Percentiles rank a stretch among this genome's conserved stretches.
These are phyloP conservation scores for Colletotrichum tanaceti DNA, from an alignment of 2,329 filamentous ascomycete species.

Conservation along the genomic window DNA sequence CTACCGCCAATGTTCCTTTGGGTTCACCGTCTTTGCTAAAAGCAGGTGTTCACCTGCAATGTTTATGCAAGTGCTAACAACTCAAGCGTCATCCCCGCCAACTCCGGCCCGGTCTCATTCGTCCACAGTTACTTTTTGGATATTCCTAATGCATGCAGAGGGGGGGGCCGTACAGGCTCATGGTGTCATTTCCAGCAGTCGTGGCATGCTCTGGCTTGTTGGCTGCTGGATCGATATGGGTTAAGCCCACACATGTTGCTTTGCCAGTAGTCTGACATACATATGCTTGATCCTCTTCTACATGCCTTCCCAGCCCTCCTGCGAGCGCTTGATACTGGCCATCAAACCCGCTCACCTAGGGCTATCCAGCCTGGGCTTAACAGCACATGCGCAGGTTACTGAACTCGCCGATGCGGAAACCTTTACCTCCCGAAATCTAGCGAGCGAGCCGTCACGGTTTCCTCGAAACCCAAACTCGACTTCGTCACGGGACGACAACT, in stretches of 20 bases:
- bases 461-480: background rate
- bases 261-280: slow-evolving; percentile 29
- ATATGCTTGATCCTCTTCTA: background rate
- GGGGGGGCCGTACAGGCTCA: slow-evolving; percentile 35
- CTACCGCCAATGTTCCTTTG: background rate
- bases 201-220: slow-evolving; percentile 53
- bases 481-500: background rate
- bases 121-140: slow-evolving; percentile 26
- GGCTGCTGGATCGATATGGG: slow-evolving; percentile 36
- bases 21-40: background rate
- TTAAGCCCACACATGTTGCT: slow-evolving; percentile 35
- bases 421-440: background rate
- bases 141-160: slow-evolving; percentile 46
- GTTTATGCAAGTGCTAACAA: slow-evolving; percentile 38
- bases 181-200: slow-evolving; percentile 44
- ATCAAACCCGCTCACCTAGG: background rate
- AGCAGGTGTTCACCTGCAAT: slow-evolving; percentile 23
- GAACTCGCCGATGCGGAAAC: background rate
- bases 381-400: slow-evolving; percentile 1
- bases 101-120: slow-evolving; percentile 39
- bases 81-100: slow-evolving; percentile 28
- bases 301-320: background rate
- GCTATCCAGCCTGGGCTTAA: background rate
- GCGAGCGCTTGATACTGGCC: background rate
- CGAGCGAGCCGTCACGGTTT: background rate